Percentiles rank a stretch among this genome's conserved stretches.
Conservation (phyloP, 441 rosid genomes). For the Croton laevigatus region DNA sequence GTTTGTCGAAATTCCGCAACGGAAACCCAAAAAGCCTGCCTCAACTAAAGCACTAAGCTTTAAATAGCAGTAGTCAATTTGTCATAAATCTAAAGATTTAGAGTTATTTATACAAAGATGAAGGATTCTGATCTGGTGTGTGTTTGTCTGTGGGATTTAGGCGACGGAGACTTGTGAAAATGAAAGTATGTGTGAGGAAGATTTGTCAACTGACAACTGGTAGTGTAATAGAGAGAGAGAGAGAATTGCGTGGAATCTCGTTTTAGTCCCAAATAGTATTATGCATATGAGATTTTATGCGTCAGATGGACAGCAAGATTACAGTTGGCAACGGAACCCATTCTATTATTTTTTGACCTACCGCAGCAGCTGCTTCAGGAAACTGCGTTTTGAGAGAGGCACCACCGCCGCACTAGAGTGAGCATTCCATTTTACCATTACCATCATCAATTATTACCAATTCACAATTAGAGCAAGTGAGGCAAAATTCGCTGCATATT, state of each 20-base stretch:
- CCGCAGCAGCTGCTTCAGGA: background rate
- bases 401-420: background rate
- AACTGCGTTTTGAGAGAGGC: background rate
- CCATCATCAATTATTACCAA: no score
- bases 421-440: no score
- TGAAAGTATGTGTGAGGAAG: background rate
- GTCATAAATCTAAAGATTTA: no score
- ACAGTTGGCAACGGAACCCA: background rate
- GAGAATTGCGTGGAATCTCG: constrained; percentile 9
- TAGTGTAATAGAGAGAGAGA: background rate
- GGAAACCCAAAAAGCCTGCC: background rate
- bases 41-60: background rate
- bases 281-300: background rate
- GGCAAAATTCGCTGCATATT: no score
- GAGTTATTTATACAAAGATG: background rate
- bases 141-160: background rate
- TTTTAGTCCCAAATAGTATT: background rate
- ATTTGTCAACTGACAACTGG: background rate
- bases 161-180: background rate
- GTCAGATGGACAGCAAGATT: background rate
- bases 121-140: background rate
- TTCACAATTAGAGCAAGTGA: no score
- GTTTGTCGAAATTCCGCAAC: background rate
- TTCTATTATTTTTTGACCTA: background rate
- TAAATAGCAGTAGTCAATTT: background rate